A percentile compares a stretch with the other conserved stretches of the same genome.
phyloP scores from a whole-genome alignment of 1,284 basidiomycete species.

The Wolfiporia cocos region DNA sequence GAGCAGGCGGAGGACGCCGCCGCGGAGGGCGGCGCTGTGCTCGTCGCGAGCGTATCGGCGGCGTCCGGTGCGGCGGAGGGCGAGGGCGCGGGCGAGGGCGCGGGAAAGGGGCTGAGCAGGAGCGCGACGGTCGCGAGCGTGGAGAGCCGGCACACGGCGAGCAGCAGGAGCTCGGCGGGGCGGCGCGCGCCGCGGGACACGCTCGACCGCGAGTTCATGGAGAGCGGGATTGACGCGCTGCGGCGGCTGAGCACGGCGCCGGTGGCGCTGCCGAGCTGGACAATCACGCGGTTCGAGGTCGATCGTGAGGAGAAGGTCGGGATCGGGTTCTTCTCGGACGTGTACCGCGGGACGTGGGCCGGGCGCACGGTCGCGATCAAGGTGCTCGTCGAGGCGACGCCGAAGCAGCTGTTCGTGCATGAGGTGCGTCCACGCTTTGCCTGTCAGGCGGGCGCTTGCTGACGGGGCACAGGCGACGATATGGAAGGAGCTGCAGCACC shows the following conservation, averaged over 20 bases:
- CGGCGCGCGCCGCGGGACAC: slow-evolving; percentile 20
- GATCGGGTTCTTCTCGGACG: slow-evolving; percentile 63
- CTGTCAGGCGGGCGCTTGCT: background rate
- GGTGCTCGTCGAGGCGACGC: slow-evolving; percentile 32
- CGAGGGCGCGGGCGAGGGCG: slow-evolving; percentile 8
- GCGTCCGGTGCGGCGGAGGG: background rate
- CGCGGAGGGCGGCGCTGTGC: slow-evolving; percentile 10
- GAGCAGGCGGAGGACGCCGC: slow-evolving; percentile 15
- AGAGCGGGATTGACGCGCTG: slow-evolving; percentile 43
- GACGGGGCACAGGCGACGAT: slow-evolving; percentile 20
- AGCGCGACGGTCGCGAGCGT: slow-evolving; percentile 14
- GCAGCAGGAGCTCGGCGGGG: slow-evolving; percentile 11
- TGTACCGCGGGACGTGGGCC: slow-evolving; percentile 62
- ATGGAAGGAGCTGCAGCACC: slow-evolving; percentile 34
- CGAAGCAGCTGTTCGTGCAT: slow-evolving; percentile 29
- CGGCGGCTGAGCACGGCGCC: slow-evolving; percentile 34
- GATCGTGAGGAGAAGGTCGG: slow-evolving; percentile 59
- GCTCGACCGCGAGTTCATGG: slow-evolving; percentile 40
- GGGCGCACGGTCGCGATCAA: slow-evolving; percentile 49
- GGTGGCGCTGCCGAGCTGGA: slow-evolving; percentile 58
- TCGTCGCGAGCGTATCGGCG: slow-evolving; percentile 5
- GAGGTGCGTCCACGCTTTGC: slow-evolving; percentile 19
- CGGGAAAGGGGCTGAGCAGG: slow-evolving; percentile 13
- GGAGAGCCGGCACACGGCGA: slow-evolving; percentile 7
- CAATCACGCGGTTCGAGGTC: slow-evolving; percentile 67